Evolutionary conservation across 139 green algal species (phyloP).

Genomic region (Eudorina sp.): DNA sequence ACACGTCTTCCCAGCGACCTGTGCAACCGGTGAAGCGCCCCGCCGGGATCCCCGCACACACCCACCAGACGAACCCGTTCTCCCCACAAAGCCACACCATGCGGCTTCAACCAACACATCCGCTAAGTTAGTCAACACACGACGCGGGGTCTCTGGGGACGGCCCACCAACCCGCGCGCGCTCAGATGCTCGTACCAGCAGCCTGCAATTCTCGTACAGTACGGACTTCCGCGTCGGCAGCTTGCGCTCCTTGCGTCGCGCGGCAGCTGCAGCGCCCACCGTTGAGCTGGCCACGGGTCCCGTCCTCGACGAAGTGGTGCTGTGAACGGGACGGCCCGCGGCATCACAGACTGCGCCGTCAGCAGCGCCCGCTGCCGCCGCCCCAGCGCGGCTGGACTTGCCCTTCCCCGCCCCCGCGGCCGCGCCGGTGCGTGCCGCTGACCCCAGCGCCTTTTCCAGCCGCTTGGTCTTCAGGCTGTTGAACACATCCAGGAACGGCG

Average conservation of each 20-base stretch:
- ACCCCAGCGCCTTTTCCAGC: not conserved
- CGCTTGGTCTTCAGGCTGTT: constrained; percentile 4
- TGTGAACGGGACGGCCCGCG: not conserved
- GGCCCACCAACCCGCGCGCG: no score
- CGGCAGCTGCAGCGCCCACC: no score
- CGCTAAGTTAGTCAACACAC: no score
- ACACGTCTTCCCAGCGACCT: no score
- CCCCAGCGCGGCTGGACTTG: not conserved
- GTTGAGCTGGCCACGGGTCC: no score
- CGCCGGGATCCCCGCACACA: no score
- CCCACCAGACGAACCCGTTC: no score
- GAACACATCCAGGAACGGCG: constrained; percentile 19
- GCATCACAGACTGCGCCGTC: not conserved
- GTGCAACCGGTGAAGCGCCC: no score
- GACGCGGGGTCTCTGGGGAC: no score
- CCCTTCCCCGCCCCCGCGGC: no score
- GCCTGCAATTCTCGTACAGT: constrained; percentile 60
- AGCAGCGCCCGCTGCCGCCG: not conserved
- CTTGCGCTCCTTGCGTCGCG: not conserved
- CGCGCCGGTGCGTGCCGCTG: not conserved
- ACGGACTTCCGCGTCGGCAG: constrained; percentile 45
- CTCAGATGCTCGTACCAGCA: constrained; percentile 47
- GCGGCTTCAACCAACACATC: no score
- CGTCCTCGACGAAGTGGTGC: not conserved
- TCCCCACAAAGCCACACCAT: no score